phyloP scores from a whole-genome alignment of 2,329 filamentous ascomycete species.

The Exophiala dermatitidis region DNA sequence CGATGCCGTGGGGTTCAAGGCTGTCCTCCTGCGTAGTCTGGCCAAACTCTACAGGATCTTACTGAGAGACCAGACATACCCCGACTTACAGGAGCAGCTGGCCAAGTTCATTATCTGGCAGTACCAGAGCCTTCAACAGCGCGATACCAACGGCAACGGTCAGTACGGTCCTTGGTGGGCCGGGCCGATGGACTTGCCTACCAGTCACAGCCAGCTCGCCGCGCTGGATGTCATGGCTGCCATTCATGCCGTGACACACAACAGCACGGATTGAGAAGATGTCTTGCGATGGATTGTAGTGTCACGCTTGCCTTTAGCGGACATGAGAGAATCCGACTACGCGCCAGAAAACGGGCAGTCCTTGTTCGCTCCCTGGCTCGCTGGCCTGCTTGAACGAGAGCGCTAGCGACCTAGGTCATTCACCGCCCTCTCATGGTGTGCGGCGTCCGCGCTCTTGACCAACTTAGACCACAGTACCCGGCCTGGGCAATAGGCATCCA shows the following conservation, averaged over 20 bases:
- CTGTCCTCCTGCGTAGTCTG: conserved; percentile 17
- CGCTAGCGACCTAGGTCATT: too few relatives aligned
- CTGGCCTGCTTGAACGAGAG: too few relatives aligned
- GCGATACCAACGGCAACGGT: conserved; percentile 12
- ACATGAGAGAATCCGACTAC: too few relatives aligned
- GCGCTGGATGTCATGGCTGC: conserved; percentile 23
- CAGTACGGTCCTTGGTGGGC: conserved; percentile 23
- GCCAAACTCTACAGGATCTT: conserved; percentile 15
- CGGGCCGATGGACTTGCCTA: conserved; percentile 18
- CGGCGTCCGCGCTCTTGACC: too few relatives aligned
- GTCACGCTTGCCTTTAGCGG: too few relatives aligned
- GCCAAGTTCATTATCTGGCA: conserved; percentile 12
- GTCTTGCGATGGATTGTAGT: too few relatives aligned
- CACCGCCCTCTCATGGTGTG: too few relatives aligned
- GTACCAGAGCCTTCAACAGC: conserved; percentile 10
- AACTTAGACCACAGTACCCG: too few relatives aligned
- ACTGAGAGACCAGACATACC: neutral
- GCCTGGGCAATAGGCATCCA: too few relatives aligned
- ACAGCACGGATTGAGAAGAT: too few relatives aligned
- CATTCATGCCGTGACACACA: conserved; percentile 7
- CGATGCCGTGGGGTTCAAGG: conserved; percentile 22
- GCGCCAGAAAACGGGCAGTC: too few relatives aligned
- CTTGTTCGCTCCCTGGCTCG: too few relatives aligned
- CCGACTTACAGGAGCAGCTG: conserved; percentile 7
- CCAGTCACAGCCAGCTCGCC: conserved; percentile 21